Evolutionary conservation across 2,329 filamentous ascomycete species (phyloP), one percentile per base, ranked within the genome.

Genomic region (Parafenestella ontariensis): DNA sequence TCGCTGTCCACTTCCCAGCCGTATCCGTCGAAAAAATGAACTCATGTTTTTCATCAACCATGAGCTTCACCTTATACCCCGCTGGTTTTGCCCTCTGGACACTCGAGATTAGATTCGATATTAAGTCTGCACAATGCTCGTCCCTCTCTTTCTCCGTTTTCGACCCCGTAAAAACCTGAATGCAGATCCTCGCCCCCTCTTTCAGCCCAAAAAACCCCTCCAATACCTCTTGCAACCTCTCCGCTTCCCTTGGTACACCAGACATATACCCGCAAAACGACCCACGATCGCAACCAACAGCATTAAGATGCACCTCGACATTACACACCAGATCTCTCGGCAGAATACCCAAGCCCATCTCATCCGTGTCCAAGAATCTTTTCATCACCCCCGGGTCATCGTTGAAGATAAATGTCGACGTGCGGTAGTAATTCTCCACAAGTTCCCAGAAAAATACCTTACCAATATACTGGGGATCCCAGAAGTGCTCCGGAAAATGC

Each of bases 211-310:
- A 49, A 15, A 67, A 24, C 11, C 61, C 62, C 4, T 58, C 50
- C 2, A 67, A 40, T 23, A 48, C 56, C 23, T 55, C 62, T 2
- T 46, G 51, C 49, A 67, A 24, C 9, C 59, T 46, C 46, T 65
- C 64, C 0, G 58, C 54, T 23, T 49, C 56, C 31, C 57, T 64
- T 2, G 59, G 52, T 9, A 57, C 47, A 1, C 61, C 61, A n/a
- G 59, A 64, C 26, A 67, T 59, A 29, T 67, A 67, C 8, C 54
- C 59, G 1, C 59, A 49, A n/a, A 64, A 66, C 1, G 62, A 61
- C 1, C 60, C 58, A 6, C 61, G 53, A 15, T 66, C 56, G 31
- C 60, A 55, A 5, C 49, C 55, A 10, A 66, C 54, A 1, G 64
- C 62, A 7, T 59, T 61, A 2, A 67, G 39, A 7, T 55, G 48